A percentile compares a stretch with the other conserved stretches of the same genome.
These are phyloP conservation scores for Pythium rhizo-oryzae DNA, from an alignment of 352 stramenopile genomes.

Conservation along the genomic window DNA sequence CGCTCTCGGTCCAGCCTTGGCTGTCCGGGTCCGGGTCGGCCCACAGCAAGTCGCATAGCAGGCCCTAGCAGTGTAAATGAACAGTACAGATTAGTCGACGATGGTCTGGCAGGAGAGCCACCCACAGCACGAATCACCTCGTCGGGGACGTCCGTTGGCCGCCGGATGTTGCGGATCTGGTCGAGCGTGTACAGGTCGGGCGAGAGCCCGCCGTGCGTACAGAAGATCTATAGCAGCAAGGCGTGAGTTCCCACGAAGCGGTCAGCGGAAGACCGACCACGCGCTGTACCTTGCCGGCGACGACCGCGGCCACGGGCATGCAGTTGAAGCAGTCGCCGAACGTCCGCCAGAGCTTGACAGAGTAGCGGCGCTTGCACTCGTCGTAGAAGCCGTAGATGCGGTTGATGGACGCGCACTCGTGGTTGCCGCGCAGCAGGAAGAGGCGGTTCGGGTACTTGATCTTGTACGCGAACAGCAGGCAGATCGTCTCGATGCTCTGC, in stretches of 20 bases:
- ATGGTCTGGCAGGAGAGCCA: slow-evolving; percentile 2
- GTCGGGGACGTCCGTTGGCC: slow-evolving; percentile 85
- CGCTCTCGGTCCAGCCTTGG: slow-evolving; percentile 95
- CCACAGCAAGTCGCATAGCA: slow-evolving; percentile 90
- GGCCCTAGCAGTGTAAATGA: slow-evolving; percentile 37
- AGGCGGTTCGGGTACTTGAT: slow-evolving; percentile 99
- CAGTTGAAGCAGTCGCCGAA: slow-evolving; percentile 99
- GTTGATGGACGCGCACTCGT: slow-evolving; percentile 99
- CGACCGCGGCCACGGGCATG: slow-evolving; percentile 95
- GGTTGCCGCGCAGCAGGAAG: slow-evolving; percentile 98
- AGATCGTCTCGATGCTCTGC: slow-evolving; percentile 98
- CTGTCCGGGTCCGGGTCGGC: slow-evolving; percentile 86
- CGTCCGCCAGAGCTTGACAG: slow-evolving; percentile 93
- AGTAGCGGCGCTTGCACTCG: slow-evolving; percentile 96
- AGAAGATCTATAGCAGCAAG: too few relatives aligned
- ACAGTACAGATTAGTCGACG: too few relatives aligned
- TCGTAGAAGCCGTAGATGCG: slow-evolving; percentile 99
- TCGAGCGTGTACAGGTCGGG: slow-evolving; percentile 97
- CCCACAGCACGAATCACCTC: slow-evolving; percentile 34
- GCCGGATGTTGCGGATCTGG: slow-evolving; percentile 93
- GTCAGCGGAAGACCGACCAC: too few relatives aligned
- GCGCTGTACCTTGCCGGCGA: slow-evolving; percentile 97
- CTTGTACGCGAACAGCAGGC: slow-evolving; percentile 98
- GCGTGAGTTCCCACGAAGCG: too few relatives aligned
- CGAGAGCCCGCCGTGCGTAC: slow-evolving; percentile 94